phyloP scores from a whole-genome alignment of 805 yeast genomes.

The Teunomyces cretensis region DNA sequence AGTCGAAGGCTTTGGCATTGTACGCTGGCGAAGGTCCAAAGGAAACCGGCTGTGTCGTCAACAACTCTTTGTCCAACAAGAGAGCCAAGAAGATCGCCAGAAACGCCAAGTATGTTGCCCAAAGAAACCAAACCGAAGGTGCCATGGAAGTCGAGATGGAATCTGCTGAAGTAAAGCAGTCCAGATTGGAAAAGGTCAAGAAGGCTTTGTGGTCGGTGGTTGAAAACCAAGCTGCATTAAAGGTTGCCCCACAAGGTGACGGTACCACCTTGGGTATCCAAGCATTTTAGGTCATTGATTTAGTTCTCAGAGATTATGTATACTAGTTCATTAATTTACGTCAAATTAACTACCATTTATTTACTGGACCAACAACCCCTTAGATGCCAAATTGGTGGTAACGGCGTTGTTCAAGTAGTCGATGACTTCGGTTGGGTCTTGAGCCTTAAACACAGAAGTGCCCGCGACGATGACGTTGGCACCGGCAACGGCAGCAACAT shows the following conservation, averaged over 20 bases:
- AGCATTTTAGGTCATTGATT: constrained; percentile 35
- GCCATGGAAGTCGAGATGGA: constrained; percentile 53
- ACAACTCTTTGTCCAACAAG: constrained; percentile 69
- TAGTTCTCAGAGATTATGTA: constrained; percentile 3
- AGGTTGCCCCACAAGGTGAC: constrained; percentile 50
- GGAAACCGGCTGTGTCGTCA: constrained; percentile 46
- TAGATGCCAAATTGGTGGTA: constrained; percentile 35
- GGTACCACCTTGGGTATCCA: constrained; percentile 89
- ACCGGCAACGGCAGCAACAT: constrained; percentile 91
- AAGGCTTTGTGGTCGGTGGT: constrained; percentile 72
- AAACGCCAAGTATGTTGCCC: constrained; percentile 68
- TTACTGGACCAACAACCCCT: constrained; percentile 8
- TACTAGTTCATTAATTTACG: constrained; percentile 1
- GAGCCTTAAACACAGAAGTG: constrained; percentile 86
- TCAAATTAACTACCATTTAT: not conserved
- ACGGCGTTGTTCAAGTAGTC: constrained; percentile 65
- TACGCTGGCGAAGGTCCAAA: constrained; percentile 35
- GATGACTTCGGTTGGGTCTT: constrained; percentile 76
- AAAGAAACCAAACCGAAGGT: constrained; percentile 40
- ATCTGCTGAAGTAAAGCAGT: constrained; percentile 18
- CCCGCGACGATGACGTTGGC: constrained; percentile 99
- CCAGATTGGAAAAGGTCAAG: constrained; percentile 51
- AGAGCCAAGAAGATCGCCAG: constrained; percentile 77
- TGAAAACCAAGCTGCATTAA: constrained; percentile 53
- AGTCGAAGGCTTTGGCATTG: constrained; percentile 44